Evolutionary conservation across 805 yeast genomes (phyloP).

Genomic region (Cyberlindnera galapagoensis): DNA sequence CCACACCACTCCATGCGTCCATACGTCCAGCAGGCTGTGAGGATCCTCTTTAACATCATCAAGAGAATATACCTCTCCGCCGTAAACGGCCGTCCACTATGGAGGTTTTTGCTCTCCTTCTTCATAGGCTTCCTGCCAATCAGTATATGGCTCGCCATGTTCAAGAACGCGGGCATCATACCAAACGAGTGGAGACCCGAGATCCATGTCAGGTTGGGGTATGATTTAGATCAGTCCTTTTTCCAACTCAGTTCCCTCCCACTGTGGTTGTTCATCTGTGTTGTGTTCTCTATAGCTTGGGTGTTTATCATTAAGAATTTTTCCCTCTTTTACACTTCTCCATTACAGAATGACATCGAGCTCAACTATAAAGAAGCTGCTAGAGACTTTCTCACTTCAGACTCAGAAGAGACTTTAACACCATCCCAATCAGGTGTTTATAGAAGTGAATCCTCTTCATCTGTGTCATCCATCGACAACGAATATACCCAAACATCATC

Average conservation of each 20-base stretch:
- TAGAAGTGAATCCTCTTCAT: too few species aligned
- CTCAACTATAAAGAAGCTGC: too few species aligned
- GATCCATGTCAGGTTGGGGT: slow-evolving; percentile 42
- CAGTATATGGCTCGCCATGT: slow-evolving; percentile 47
- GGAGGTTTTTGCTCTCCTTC: slow-evolving; percentile 24
- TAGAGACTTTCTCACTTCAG: too few species aligned
- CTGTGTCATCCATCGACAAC: slow-evolving; percentile 16
- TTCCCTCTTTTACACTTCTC: too few species aligned
- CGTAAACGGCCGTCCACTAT: slow-evolving; percentile 8
- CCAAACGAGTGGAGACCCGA: slow-evolving; percentile 49
- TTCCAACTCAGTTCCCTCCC: slow-evolving; percentile 24
- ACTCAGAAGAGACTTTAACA: too few species aligned
- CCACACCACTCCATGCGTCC: too few species aligned
- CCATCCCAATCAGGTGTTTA: too few species aligned
- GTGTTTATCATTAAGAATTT: too few species aligned
- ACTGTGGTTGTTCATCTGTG: slow-evolving; percentile 14
- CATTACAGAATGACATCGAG: too few species aligned
- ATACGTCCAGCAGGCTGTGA: too few species aligned
- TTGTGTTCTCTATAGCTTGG: slow-evolving; percentile 8
- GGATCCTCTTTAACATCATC: background rate
- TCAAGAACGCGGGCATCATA: slow-evolving; percentile 52
- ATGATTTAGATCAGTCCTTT: slow-evolving; percentile 35
- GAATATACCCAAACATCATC: slow-evolving; percentile 8
- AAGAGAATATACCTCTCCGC: slow-evolving; percentile 7
- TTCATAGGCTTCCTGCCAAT: slow-evolving; percentile 45